Evolutionary conservation across 208 protist species (phyloP).

Genomic region (Leishmania tarentolae): DNA sequence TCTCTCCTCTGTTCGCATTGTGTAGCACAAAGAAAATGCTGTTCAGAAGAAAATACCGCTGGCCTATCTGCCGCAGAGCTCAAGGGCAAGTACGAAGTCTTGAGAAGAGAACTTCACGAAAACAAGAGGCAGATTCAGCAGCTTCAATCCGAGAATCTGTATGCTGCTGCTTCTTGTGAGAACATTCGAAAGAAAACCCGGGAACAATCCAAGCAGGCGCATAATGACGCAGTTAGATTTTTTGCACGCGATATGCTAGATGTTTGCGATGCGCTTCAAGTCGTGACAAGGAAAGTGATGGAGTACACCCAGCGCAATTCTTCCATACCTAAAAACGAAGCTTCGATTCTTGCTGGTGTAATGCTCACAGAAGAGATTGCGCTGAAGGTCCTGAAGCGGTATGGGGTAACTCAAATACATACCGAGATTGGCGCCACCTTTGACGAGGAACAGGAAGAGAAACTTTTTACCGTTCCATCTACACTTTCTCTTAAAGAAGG

Average conservation of each 20-base stretch:
- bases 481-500: conserved; percentile 28
- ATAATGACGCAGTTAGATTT: conserved; percentile 27
- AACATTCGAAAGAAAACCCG: conserved; percentile 53
- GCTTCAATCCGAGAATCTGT: conserved; percentile 49
- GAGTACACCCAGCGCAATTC: conserved; percentile 17
- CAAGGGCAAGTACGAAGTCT: conserved; percentile 20
- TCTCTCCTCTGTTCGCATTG: not conserved
- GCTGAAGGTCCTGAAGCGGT: conserved; percentile 41
- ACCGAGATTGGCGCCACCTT: conserved; percentile 39
- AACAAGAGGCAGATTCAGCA: conserved; percentile 33
- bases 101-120: conserved; percentile 25
- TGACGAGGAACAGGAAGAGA: conserved; percentile 40
- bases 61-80: conserved; percentile 4
- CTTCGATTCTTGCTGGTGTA: conserved; percentile 40
- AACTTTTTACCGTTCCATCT: conserved; percentile 47
- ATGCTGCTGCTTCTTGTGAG: conserved; percentile 56
- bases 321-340: conserved; percentile 18
- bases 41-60: not conserved
- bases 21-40: conserved; percentile 9
- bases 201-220: conserved; percentile 34
- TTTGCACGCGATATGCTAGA: conserved; percentile 74
- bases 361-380: conserved; percentile 56
- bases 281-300: conserved; percentile 29
- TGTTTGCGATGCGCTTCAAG: conserved; percentile 56
- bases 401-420: conserved; percentile 46